Evolutionary conservation across 768 basidiomycete genomes (phyloP).

Genomic region (Trametes cinnabarina): DNA sequence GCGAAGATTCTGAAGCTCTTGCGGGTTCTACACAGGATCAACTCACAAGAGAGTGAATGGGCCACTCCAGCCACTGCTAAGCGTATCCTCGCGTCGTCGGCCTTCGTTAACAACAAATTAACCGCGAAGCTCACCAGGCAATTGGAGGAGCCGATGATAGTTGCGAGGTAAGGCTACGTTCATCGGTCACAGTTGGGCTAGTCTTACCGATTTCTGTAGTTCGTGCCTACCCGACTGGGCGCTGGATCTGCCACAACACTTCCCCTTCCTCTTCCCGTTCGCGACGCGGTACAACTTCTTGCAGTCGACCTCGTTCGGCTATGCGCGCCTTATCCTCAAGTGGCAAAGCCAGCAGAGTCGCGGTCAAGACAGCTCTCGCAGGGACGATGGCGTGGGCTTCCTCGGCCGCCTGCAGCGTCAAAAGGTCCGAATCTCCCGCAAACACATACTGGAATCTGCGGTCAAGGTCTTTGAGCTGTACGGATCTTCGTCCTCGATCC

Average conservation of each 20-base stretch:
- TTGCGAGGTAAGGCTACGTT: slow-evolving; percentile 69
- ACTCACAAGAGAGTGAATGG: slow-evolving; percentile 70
- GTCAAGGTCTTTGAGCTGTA: slow-evolving; percentile 97
- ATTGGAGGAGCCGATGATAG: slow-evolving; percentile 97
- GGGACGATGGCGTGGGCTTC: slow-evolving; percentile 90
- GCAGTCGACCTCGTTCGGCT: slow-evolving; percentile 97
- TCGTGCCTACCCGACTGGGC: slow-evolving; percentile 98
- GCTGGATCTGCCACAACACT: slow-evolving; percentile 90
- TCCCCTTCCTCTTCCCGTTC: slow-evolving; percentile 99
- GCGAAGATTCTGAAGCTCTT: slow-evolving; percentile 89
- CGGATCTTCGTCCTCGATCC: slow-evolving; percentile 87
- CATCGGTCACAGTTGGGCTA: background rate
- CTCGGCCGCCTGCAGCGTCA: slow-evolving; percentile 90
- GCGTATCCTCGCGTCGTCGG: slow-evolving; percentile 68
- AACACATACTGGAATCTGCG: slow-evolving; percentile 92
- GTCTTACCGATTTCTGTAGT: slow-evolving; percentile 38
- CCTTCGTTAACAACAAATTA: slow-evolving; percentile 96
- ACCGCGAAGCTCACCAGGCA: slow-evolving; percentile 97
- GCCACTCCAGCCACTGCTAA: slow-evolving; percentile 47
- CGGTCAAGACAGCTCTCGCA: slow-evolving; percentile 72
- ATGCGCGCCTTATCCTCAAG: slow-evolving; percentile 90
- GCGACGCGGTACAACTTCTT: slow-evolving; percentile 96
- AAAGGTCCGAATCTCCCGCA: slow-evolving; percentile 94
- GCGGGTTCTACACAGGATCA: slow-evolving; percentile 81
- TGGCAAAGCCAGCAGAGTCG: slow-evolving; percentile 89